Evolutionary conservation across 176 grass and related monocot species (phyloP), one percentile per base, ranked within the genome.

Genomic region (Eleusine coracana): DNA sequence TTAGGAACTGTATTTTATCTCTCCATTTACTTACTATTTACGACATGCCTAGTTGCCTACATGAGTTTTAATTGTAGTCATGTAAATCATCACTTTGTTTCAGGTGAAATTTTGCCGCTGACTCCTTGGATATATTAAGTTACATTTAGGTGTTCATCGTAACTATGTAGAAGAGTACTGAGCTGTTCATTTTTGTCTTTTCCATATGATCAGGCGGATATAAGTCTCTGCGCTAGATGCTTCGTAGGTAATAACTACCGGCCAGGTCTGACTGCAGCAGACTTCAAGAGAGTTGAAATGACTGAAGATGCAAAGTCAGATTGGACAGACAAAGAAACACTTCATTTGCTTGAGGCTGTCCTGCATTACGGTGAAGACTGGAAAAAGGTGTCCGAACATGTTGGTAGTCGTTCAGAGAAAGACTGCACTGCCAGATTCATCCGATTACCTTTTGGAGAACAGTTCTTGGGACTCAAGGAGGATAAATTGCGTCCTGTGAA

Each of bases 261-360:
- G 45, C 96, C 96, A 66, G 96, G 96, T 63, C 89, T 99, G 36
- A 92, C 82, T 82, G 80, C 92, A 63, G 77, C 90, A 66, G 87
- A 99, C 51, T 99, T 99, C 75, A 99, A 90, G 82, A 87, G 89
- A 82, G 70, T 99, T 78, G 93, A 96, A 87, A 84, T 95, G 76
- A 88, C 69, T 3, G 91, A 96, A 90, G 96, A 96, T 13, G 68
- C 86, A 60, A 98, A 87, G 83, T 62, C 92, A 82, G 96, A 98
- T 41, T 99, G 96, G 96, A 99, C 90, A 48, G 96, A 99, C 84
- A 96, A 99, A 85, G 96, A 99, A 89, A 96, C 90, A 34, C 93
- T 99, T 83, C 96, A 99, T 77, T 87, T 99, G 58, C 96, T 99
- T 86, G 93, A 99, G 74, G 96, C 93, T 82, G 74, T 99, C 75